Evolutionary conservation across 108 stramenopile genomes (phyloP), one percentile per base, ranked within the genome.

Genomic region (Cyclotella atomus): DNA sequence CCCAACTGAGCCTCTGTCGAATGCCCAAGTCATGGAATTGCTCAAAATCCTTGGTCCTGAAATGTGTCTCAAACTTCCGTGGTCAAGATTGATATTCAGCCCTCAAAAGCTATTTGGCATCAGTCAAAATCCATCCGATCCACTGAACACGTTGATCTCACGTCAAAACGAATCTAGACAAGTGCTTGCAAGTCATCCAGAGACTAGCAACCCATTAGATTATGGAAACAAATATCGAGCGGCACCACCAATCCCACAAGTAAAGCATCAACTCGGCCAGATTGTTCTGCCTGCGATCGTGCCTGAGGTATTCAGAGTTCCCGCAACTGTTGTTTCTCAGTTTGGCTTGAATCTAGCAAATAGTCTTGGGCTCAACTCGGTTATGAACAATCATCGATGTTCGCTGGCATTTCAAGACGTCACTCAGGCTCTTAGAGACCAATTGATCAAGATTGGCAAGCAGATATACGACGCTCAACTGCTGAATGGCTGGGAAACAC

Each of bases 401-500:
- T n/a, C n/a, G 7, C 21, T 82, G 29, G 64, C 69, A 2, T 70
- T 69, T 25, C 82, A 77, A 17, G 79, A 90, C 67, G 85, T 85
- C 16, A 80, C 78, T 32, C 64, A 85, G 46, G 52, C 88, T 14
- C 46, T 91, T 38, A 75, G 70, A 35, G 83, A 73, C 25, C 84
- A 85, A 59, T 80, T 91, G 77, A 41, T 81, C 16, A 63, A 54
- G 46, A 57, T 91, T 28, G 92, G 88, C 45, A 35, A 30, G 9
- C 46, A 61, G 12, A 62, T 93, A 16, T 54, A 70, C 12, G 76
- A 75, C 32, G 76, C 86, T 10, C 86, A 75, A n/a, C 71, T 93
- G 46, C 50, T 91, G 20, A 65, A 69, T 35, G 63, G 65, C 25
- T 93, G 92, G 92, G 85, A 76, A 28, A 67, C 65, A 29, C 61